Percentiles rank a stretch among this genome's conserved stretches.
Evolutionary conservation across 2,329 filamentous ascomycete species (phyloP).

Genomic region (Daldinia sp.): DNA sequence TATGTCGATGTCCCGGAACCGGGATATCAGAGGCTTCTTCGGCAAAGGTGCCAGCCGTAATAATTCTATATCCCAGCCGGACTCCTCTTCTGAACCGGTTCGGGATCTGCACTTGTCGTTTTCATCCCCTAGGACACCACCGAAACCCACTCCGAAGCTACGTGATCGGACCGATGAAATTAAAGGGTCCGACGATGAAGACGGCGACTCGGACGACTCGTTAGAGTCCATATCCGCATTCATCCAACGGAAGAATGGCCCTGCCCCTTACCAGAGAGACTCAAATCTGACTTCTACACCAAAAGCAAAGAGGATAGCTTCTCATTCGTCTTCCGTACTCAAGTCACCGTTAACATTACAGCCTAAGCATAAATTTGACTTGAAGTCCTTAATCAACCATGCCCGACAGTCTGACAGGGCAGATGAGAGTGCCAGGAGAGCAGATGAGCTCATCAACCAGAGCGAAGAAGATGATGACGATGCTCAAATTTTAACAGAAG

Average conservation of each 20-base stretch:
- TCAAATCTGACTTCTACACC: slow-evolving; percentile 55
- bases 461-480: slow-evolving; percentile 32
- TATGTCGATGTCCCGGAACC: slow-evolving; percentile 43
- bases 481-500: slow-evolving; percentile 44
- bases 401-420: slow-evolving; percentile 69
- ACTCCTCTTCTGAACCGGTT: slow-evolving; percentile 30
- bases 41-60: slow-evolving; percentile 31
- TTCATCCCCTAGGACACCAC: slow-evolving; percentile 50
- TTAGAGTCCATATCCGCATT: slow-evolving; percentile 67
- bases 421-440: slow-evolving; percentile 65
- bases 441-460: slow-evolving; percentile 53
- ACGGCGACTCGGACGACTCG: slow-evolving; percentile 67
- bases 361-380: slow-evolving; percentile 69
- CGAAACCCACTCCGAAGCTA: slow-evolving; percentile 44
- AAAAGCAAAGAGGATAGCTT: slow-evolving; percentile 61
- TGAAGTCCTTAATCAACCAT: slow-evolving; percentile 71
- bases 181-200: slow-evolving; percentile 78
- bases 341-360: slow-evolving; percentile 64
- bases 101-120: slow-evolving; percentile 34
- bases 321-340: slow-evolving; percentile 45
- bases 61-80: slow-evolving; percentile 34
- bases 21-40: slow-evolving; percentile 53
- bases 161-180: slow-evolving; percentile 69
- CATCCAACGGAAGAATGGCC: slow-evolving; percentile 48
- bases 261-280: slow-evolving; percentile 42